Base-by-base conservation (phyloP, 306 rosid genomes). In the Pterocarpus macrocarpus region DNA sequence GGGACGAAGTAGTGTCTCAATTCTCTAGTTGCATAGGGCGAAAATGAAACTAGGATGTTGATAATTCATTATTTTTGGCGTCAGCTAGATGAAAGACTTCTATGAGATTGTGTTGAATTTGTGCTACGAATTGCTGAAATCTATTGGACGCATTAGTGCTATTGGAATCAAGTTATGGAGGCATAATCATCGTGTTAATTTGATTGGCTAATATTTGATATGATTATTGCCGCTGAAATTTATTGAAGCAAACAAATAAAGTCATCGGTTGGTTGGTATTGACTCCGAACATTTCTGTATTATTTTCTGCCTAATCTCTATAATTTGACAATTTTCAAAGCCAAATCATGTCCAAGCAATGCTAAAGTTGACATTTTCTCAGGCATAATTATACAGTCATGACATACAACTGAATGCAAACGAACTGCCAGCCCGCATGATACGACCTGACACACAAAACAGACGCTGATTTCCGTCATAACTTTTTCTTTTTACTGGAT, bases 81-180 rank as follows among this genome's bases (percentile, higher is more conserved):
- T 82, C 67, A 63, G 74, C 74, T 52, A 35, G 64, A 32, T 53
- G 44, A n/a, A 58, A 58, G 58, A 69, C 50, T 69, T 69, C 4
- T 30, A 41, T 22, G 55, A 32, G 8, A 52, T 62, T 70, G 36
- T 69, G 44, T 63, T 63, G 86, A 82, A 79, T 52, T 77, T 58
- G n/a, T 32, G 44, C 41, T 30, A 52, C 2, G 2, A 34, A 58
- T 39, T 76, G 73, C 16, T 75, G 12, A 72, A 81, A 32, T 36
- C 16, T 39, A 47, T 14, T 36, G 13, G 35, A 13, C 8, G 0
- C 63, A 32, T 15, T 63, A 64, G 53, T 64, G 41, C 65, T 53
- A 4, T 52, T 77, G 33, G 56, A 28, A 32, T 22, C 74, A 68
- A 78, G 66, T 30, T 73, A 2, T 65, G 17, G 17, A 34, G 63